These are phyloP conservation scores for Stachybotrys elegans DNA, from an alignment of 2,329 filamentous ascomycete species.

Conservation along the genomic window DNA sequence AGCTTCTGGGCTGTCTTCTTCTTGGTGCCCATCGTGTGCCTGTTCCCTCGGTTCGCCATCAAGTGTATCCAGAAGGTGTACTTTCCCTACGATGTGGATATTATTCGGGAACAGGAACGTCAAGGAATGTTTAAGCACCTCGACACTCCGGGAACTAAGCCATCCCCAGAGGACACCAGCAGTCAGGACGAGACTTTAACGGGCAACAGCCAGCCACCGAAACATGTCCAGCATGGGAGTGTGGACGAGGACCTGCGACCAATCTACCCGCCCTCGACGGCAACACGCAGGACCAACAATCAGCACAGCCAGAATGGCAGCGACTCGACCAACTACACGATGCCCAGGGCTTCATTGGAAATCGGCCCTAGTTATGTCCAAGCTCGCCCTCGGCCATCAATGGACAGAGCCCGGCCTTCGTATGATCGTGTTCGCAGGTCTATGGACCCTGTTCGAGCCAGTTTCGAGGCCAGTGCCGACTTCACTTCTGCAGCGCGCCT, in stretches of 20 bases:
- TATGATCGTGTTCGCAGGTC: conserved; percentile 82
- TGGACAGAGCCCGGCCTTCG: conserved; percentile 72
- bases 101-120: conserved; percentile 86
- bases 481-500: conserved; percentile 88
- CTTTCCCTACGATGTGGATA: conserved; percentile 88
- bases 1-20: conserved; percentile 85
- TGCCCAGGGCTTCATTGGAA: conserved; percentile 58
- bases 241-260: conserved; percentile 85
- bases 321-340: conserved; percentile 87
- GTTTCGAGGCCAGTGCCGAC: conserved; percentile 83
- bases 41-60: conserved; percentile 81
- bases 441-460: conserved; percentile 78
- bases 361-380: conserved; percentile 23
- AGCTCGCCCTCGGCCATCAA: conserved; percentile 43
- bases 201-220: conserved; percentile 41
- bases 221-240: conserved; percentile 55
- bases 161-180: conserved; percentile 25
- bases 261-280: conserved; percentile 88
- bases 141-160: conserved; percentile 19
- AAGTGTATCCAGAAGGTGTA: conserved; percentile 93
- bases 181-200: conserved; percentile 29
- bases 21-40: conserved; percentile 72
- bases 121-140: conserved; percentile 78
- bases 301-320: conserved; percentile 85
- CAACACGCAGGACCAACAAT: conserved; percentile 73